A percentile compares a stretch with the other conserved stretches of the same genome.
Evolutionary conservation across 257 asterid genomes (phyloP).

Genomic region (Eustoma russellianum): DNA sequence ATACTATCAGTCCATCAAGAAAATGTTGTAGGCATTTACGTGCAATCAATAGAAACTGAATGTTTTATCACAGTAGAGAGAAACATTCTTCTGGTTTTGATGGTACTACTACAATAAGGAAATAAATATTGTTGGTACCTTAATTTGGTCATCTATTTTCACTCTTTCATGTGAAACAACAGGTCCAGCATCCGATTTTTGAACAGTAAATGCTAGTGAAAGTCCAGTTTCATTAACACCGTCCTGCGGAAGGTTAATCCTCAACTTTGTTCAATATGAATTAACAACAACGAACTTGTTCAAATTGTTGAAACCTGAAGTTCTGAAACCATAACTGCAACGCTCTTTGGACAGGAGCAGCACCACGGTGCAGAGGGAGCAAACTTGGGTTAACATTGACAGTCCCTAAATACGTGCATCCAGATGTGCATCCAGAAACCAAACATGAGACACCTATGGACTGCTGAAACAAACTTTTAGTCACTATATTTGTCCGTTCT

Average conservation of each 20-base stretch:
- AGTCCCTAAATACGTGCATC: constrained; percentile 78
- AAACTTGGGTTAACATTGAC: constrained; percentile 89
- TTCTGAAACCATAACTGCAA: constrained; percentile 45
- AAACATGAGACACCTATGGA: too few species aligned
- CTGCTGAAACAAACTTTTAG: too few species aligned
- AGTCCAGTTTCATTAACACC: constrained; percentile 92
- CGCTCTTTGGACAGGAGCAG: constrained; percentile 98
- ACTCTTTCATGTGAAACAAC: constrained; percentile 56
- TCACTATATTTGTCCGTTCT: too few species aligned
- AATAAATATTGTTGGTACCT: constrained; percentile 35
- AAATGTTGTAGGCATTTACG: too few species aligned
- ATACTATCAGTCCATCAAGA: background rate
- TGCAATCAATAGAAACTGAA: too few species aligned
- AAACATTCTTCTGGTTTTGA: too few species aligned
- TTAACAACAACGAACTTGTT: background rate
- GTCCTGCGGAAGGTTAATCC: constrained; percentile 35
- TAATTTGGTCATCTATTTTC: constrained; percentile 57
- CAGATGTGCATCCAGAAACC: constrained; percentile 11
- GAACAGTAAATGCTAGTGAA: constrained; percentile 85
- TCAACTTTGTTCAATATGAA: too few species aligned
- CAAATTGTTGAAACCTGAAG: background rate
- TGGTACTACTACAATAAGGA: background rate
- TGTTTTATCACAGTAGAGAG: too few species aligned
- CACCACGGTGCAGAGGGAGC: constrained; percentile 95
- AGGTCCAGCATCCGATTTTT: constrained; percentile 89